Percentiles rank a stretch among this genome's conserved stretches.
Conservation (phyloP, 106 monocot genomes). For the Platanthera guangdongensis region DNA sequence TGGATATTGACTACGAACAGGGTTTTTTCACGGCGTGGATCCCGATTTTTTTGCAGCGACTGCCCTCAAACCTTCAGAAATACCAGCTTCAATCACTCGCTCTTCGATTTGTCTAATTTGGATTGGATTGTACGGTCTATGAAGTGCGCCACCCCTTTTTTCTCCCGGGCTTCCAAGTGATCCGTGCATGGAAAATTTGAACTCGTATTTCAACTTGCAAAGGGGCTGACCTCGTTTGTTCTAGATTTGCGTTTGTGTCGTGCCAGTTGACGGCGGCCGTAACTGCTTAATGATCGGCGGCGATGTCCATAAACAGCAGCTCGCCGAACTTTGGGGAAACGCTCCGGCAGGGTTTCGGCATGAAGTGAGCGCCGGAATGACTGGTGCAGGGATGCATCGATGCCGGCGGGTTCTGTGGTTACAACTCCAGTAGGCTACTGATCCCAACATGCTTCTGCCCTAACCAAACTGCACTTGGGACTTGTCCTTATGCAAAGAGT, state of each 20-base stretch:
- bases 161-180: neutral
- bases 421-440: neutral
- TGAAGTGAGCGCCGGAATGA: conserved; percentile 4
- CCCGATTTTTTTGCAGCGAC: neutral
- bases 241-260: neutral
- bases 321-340: neutral
- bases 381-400: conserved; percentile 22
- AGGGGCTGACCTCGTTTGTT: neutral
- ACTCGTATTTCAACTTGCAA: conserved; percentile 14
- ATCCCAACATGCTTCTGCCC: conserved; percentile 20
- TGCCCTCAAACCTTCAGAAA: conserved; percentile 12
- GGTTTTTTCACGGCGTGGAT: conserved; percentile 6
- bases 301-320: conserved; percentile 5
- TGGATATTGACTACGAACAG: neutral
- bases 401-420: conserved; percentile 26
- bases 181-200: neutral
- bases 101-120: conserved; percentile 7
- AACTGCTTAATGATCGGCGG: neutral
- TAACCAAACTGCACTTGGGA: neutral
- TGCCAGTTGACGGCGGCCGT: conserved; percentile 9
- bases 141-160: conserved; percentile 1
- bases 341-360: conserved; percentile 20
- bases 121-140: conserved; percentile 12
- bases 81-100: conserved; percentile 9
- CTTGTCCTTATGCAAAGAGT: conserved; percentile 1